phyloP scores from a whole-genome alignment of 179 eudicot species.

The Spinacia oleracea region DNA sequence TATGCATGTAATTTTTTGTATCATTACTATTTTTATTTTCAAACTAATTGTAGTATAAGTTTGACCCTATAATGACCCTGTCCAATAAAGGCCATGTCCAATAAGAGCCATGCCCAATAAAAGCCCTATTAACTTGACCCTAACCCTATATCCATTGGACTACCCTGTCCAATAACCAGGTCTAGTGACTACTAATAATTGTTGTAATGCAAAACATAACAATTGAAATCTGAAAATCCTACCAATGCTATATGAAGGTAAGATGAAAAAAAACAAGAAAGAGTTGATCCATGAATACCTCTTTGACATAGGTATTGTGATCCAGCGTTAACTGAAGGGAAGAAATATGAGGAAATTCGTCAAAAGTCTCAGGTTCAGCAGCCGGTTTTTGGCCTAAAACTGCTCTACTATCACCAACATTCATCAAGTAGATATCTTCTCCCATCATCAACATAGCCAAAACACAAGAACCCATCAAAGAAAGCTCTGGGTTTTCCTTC shows the following conservation, averaged over 20 bases:
- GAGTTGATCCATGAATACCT: conserved; percentile 29
- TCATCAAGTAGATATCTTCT: conserved; percentile 83
- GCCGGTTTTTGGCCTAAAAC: conserved; percentile 57
- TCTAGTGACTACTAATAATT: too few relatives aligned
- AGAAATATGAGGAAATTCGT: conserved; percentile 34
- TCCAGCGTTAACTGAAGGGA: conserved; percentile 43
- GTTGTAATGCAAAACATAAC: background rate
- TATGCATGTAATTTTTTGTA: too few relatives aligned
- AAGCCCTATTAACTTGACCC: too few relatives aligned
- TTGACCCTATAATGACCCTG: too few relatives aligned
- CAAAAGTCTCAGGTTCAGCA: conserved; percentile 21
- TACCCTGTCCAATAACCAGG: too few relatives aligned
- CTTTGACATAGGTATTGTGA: conserved; percentile 43
- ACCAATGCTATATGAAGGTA: background rate
- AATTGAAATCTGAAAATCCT: too few relatives aligned
- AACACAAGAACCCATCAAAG: conserved; percentile 94
- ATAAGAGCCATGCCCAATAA: too few relatives aligned
- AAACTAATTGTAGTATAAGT: too few relatives aligned
- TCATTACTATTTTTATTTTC: too few relatives aligned
- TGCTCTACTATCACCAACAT: conserved; percentile 94
- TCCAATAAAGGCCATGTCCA: too few relatives aligned
- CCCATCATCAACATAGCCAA: conserved; percentile 90
- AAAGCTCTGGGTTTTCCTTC: conserved; percentile 78
- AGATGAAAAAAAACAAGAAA: too few relatives aligned
- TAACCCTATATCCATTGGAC: too few relatives aligned